Evolutionary conservation across 2,329 filamentous ascomycete genomes (phyloP).

Genomic region (Magnaporthiopsis incrustans): DNA sequence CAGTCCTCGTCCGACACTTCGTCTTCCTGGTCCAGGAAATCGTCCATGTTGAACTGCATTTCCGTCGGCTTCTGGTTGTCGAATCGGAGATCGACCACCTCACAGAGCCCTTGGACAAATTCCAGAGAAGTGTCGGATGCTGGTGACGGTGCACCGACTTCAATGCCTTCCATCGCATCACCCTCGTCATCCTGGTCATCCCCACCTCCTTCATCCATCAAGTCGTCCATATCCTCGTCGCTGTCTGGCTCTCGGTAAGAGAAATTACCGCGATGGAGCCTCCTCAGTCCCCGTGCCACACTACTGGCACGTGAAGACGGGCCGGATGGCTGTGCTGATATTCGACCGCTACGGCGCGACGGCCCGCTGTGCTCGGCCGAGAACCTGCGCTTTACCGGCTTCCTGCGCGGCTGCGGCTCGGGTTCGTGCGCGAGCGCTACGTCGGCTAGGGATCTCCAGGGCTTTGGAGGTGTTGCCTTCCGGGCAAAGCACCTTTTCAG

Average conservation of each 20-base stretch:
- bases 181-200: slow-evolving; percentile 12
- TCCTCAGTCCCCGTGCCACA: slow-evolving; percentile 16
- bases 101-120: slow-evolving; percentile 60
- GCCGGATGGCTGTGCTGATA: slow-evolving; percentile 20
- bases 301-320: slow-evolving; percentile 23
- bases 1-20: slow-evolving; percentile 49
- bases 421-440: slow-evolving; percentile 6
- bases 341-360: slow-evolving; percentile 29
- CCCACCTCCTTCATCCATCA: neutral
- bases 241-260: slow-evolving; percentile 40
- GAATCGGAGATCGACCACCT: slow-evolving; percentile 61
- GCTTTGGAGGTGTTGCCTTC: slow-evolving; percentile 15
- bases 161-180: slow-evolving; percentile 8
- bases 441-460: slow-evolving; percentile 13
- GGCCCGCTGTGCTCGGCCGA: slow-evolving; percentile 9
- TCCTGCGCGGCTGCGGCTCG: slow-evolving; percentile 1
- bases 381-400: neutral
- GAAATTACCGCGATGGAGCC: slow-evolving; percentile 10
- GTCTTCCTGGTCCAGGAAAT: slow-evolving; percentile 55
- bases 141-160: slow-evolving; percentile 8
- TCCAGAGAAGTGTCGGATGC: slow-evolving; percentile 8
- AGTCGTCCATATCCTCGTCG: slow-evolving; percentile 29
- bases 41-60: slow-evolving; percentile 59
- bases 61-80: slow-evolving; percentile 70
- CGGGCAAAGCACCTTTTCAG: slow-evolving; percentile 61